These are phyloP conservation scores for Ajuga chamaepitys DNA, from an alignment of 257 asterid genomes.

Conservation along the genomic window DNA sequence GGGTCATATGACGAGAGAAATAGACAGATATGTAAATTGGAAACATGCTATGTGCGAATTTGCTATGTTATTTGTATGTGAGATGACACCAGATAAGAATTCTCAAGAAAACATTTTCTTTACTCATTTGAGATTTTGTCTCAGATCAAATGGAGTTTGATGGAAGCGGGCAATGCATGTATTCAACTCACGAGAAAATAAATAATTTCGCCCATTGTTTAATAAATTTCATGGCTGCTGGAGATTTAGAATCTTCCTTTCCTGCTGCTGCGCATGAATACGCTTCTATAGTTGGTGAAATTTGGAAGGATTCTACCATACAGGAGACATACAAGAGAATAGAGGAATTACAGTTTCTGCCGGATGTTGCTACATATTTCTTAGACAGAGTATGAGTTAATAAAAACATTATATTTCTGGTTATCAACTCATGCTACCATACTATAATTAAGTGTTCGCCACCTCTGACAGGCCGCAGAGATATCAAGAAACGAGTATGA, in stretches of 20 bases:
- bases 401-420: neutral
- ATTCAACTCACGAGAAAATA: conserved; percentile 43
- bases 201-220: conserved; percentile 49
- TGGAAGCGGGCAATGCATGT: conserved; percentile 31
- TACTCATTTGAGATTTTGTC: neutral
- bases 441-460: neutral
- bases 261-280: conserved; percentile 55
- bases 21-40: too few relatives aligned
- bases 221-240: conserved; percentile 35
- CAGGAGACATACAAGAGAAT: conserved; percentile 66
- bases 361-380: conserved; percentile 57
- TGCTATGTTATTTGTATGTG: too few relatives aligned
- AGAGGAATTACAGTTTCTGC: conserved; percentile 43
- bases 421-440: neutral
- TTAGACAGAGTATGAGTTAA: conserved; percentile 45
- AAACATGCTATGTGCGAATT: too few relatives aligned
- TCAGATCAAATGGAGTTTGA: conserved; percentile 28
- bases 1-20: too few relatives aligned
- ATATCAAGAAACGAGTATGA: conserved; percentile 52
- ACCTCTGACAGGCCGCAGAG: conserved; percentile 42
- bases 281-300: conserved; percentile 44
- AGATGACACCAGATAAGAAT: too few relatives aligned
- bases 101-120: too few relatives aligned
- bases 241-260: conserved; percentile 37
- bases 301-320: conserved; percentile 73